Conservation (phyloP, 1,139 yeast species). For the Debaryomyces sp. region DNA sequence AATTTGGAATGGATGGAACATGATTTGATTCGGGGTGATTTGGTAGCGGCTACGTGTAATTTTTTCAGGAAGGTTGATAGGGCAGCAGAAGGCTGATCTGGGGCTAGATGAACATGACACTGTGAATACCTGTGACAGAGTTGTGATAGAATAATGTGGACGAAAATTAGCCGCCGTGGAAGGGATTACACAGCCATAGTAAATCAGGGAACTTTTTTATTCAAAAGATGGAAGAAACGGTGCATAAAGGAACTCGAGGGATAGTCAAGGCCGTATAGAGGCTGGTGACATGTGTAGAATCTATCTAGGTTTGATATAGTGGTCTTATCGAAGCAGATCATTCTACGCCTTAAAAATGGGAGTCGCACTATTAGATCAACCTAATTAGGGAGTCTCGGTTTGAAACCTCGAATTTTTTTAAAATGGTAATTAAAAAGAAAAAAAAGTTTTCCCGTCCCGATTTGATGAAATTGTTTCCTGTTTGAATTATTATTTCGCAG, state of each 20-base stretch:
- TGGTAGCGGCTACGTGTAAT: background rate
- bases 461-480: conserved; percentile 4
- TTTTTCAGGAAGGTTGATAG: background rate
- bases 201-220: background rate
- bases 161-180: background rate
- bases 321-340: conserved; percentile 1
- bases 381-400: conserved; percentile 4
- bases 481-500: conserved; percentile 1
- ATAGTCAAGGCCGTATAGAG: background rate
- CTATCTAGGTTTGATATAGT: background rate
- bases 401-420: conserved; percentile 7
- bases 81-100: background rate
- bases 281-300: background rate
- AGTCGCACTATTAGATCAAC: conserved; percentile 4
- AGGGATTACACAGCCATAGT: background rate
- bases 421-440: conserved; percentile 4
- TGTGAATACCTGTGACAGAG: background rate
- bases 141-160: background rate
- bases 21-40: conserved; percentile 1
- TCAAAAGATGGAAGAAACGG: background rate
- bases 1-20: background rate
- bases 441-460: conserved; percentile 1
- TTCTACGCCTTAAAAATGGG: background rate
- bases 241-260: background rate
- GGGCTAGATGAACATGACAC: background rate